Evolutionary conservation across 768 basidiomycete genomes (phyloP).

Genomic region (Gloeopeniophorella convolvens): DNA sequence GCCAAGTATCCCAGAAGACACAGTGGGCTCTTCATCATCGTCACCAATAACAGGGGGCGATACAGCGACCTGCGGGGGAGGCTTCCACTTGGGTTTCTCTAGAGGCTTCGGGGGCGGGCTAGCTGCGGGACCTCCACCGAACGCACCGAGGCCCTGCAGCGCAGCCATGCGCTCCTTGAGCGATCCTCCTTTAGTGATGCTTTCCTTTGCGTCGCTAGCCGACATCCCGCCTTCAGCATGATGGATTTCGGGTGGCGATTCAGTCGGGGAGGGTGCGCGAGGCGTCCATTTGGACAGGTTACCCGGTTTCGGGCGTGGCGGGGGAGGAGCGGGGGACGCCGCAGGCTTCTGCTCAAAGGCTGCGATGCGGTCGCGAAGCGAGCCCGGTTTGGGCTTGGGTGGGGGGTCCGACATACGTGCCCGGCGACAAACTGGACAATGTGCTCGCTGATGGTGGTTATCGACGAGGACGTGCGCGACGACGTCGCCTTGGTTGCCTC

Average conservation of each 20-base stretch:
- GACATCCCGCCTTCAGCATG: constrained; percentile 49
- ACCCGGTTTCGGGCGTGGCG: constrained; percentile 57
- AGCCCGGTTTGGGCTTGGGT: constrained; percentile 63
- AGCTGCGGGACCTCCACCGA: constrained; percentile 46
- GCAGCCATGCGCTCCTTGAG: constrained; percentile 95
- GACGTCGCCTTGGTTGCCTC: neutral
- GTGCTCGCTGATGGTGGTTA: neutral
- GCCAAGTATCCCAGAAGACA: constrained; percentile 4
- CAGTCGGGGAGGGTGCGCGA: constrained; percentile 41
- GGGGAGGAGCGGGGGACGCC: constrained; percentile 31
- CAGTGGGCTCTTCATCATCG: constrained; percentile 20
- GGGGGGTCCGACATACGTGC: constrained; percentile 54
- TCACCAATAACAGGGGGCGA: constrained; percentile 41
- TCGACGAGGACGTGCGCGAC: neutral
- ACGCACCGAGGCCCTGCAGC: constrained; percentile 75
- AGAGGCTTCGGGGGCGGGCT: constrained; percentile 54
- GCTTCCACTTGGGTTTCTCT: constrained; percentile 84
- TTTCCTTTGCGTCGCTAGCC: constrained; percentile 82
- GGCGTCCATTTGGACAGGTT: constrained; percentile 66
- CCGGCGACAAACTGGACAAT: neutral
- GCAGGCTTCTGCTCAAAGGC: constrained; percentile 71
- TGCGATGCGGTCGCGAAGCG: constrained; percentile 82
- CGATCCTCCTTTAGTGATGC: constrained; percentile 72
- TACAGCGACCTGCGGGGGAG: constrained; percentile 48
- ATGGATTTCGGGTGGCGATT: constrained; percentile 28